These are phyloP conservation scores for Senna tora DNA, from an alignment of 306 rosid genomes.

Conservation along the genomic window DNA sequence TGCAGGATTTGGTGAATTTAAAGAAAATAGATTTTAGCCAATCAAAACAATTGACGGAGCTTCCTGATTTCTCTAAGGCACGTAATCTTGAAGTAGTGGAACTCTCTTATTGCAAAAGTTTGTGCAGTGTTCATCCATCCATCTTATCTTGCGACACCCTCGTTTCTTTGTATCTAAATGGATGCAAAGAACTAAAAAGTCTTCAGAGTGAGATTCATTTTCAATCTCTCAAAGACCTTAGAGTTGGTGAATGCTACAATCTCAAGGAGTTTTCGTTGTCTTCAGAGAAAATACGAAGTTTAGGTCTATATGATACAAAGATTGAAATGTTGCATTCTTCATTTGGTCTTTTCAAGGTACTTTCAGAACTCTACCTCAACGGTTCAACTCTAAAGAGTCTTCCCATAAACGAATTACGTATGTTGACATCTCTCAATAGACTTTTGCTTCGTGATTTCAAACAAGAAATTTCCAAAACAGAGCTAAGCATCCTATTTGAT, in stretches of 20 bases:
- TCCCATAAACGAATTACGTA: neutral
- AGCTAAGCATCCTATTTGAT: neutral
- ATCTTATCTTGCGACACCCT: neutral
- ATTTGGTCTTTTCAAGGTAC: neutral
- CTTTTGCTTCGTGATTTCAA: neutral
- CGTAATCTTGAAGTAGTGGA: neutral
- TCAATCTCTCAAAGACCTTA: neutral
- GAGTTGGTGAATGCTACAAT: too few relatives aligned
- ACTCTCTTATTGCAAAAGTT: neutral
- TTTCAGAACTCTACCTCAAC: neutral
- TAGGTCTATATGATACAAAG: neutral
- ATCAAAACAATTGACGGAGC: neutral
- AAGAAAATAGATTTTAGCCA: neutral
- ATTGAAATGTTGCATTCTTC: neutral
- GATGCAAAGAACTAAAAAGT: neutral
- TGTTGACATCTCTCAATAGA: neutral
- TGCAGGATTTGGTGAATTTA: slow-evolving; percentile 1
- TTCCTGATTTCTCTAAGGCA: neutral
- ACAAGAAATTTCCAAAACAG: neutral
- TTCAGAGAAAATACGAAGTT: too few relatives aligned
- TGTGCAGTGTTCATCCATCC: neutral
- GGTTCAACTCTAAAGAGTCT: neutral
- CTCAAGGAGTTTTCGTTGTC: neutral
- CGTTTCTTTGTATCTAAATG: neutral
- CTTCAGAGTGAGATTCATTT: neutral